These are phyloP conservation scores for Pseudogymnoascus sp. DNA, from an alignment of 2,329 filamentous ascomycete genomes.

Conservation along the genomic window DNA sequence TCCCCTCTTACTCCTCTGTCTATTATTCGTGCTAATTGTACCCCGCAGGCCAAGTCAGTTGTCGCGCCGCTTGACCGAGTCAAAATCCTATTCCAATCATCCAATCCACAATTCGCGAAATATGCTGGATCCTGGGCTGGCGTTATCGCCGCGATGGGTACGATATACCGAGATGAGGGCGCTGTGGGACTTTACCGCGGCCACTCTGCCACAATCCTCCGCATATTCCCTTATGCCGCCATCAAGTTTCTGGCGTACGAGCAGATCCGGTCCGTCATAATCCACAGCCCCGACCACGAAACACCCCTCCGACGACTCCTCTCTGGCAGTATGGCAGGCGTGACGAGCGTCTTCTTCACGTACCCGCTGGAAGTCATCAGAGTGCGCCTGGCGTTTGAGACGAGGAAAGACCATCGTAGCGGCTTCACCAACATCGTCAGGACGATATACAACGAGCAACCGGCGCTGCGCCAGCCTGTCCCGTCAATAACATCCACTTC, in stretches of 20 bases:
- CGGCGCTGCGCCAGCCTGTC: slow-evolving; percentile 30
- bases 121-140: slow-evolving; percentile 87
- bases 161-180: slow-evolving; percentile 75
- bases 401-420: slow-evolving; percentile 63
- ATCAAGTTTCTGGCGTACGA: slow-evolving; percentile 99
- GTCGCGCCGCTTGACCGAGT: slow-evolving; percentile 95
- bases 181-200: slow-evolving; percentile 76
- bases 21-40: slow-evolving; percentile 9
- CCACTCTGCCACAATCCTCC: slow-evolving; percentile 85
- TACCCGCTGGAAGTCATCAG: slow-evolving; percentile 91
- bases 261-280: slow-evolving; percentile 77
- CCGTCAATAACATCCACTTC: slow-evolving; percentile 18
- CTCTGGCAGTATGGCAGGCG: slow-evolving; percentile 69
- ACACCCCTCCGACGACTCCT: slow-evolving; percentile 70
- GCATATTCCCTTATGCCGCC: slow-evolving; percentile 94
- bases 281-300: slow-evolving; percentile 65
- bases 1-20: background rate
- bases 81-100: slow-evolving; percentile 96
- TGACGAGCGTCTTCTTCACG: slow-evolving; percentile 90
- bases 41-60: slow-evolving; percentile 75
- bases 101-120: slow-evolving; percentile 87
- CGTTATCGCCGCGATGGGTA: slow-evolving; percentile 70
- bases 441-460: slow-evolving; percentile 77
- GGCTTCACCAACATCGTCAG: slow-evolving; percentile 70
- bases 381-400: slow-evolving; percentile 92